Evolutionary conservation across 441 rosid species (phyloP), one percentile per base, ranked within the genome.

Genomic region (Hura crepitans): DNA sequence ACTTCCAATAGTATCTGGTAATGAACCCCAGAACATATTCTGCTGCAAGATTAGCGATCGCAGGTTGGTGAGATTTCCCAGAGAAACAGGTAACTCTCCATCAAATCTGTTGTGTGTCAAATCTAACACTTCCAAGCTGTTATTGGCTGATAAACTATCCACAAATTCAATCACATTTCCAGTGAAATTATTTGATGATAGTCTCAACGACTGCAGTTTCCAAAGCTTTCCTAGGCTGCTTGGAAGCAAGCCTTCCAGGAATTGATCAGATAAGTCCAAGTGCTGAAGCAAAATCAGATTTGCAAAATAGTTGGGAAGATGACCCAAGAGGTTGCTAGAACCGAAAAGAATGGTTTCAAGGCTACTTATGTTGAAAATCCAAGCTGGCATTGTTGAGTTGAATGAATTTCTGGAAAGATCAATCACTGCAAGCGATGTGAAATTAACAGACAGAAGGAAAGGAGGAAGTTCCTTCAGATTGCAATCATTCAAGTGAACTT

Each of bases 11-110:
- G 75, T 71, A 23, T 80, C 47, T 18, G 83, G 79, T 31, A 80
- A 22, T 0, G 85, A 78, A 63, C 85, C 85, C 14, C 68, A 62
- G 61, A 82, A 74, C 64, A 57, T 59, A 15, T 82, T 82, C 6
- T 64, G 50, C 5, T 79, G 70, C 55, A 80, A 77, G 50, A 75
- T 68, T n/a, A 82, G 69, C 25, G 54, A 64, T 53, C 68, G 68
- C 43, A 83, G 68, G 14, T 70, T 67, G 69, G 46, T 74, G 46
- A 83, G 68, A 30, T 75, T 61, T 80, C 86, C 86, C 30, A 80
- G 60, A 9, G 84, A 74, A 61, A 73, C 72, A 0, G 84, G 84
- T 27, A 64, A 47, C 6, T 53, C 69, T 30, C 66, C 73, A 31
- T 39, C 12, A 25, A 70, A 61, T 22, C 18, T 70, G 28, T 70